Percentiles rank a stretch among this genome's conserved stretches.
These are phyloP conservation scores for Penicillium subrubescens DNA, from an alignment of 495 filamentous ascomycete genomes.

Conservation along the genomic window DNA sequence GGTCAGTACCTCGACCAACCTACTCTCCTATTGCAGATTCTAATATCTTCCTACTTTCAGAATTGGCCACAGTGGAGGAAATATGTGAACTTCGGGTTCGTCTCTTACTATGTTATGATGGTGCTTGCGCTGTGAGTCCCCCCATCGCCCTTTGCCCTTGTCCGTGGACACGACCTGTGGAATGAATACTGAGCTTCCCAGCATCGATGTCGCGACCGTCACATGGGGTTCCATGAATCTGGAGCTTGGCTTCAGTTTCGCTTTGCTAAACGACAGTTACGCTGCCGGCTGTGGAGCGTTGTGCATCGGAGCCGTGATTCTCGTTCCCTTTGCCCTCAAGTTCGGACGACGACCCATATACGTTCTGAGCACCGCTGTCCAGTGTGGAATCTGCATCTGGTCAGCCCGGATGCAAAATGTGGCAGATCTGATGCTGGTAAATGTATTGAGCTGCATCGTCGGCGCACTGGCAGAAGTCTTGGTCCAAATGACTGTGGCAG, in stretches of 20 bases:
- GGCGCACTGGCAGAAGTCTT: conserved; percentile 45
- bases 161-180: neutral
- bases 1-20: conserved; percentile 6
- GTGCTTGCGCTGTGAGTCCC: conserved; percentile 22
- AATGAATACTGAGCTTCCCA: neutral
- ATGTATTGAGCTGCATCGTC: conserved; percentile 37
- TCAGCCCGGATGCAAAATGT: conserved; percentile 38
- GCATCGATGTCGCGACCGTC: conserved; percentile 38
- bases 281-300: conserved; percentile 42
- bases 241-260: conserved; percentile 41
- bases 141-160: neutral
- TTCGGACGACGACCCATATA: conserved; percentile 49
- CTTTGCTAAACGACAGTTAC: conserved; percentile 41
- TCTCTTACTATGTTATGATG: conserved; percentile 28
- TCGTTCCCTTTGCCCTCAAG: conserved; percentile 49
- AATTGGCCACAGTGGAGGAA: conserved; percentile 29
- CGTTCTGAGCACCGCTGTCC: conserved; percentile 36
- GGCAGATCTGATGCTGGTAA: conserved; percentile 40
- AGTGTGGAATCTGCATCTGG: conserved; percentile 44
- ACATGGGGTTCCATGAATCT: conserved; percentile 43
- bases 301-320: conserved; percentile 39
- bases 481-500: conserved; percentile 50
- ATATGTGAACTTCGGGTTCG: conserved; percentile 25
- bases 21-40: neutral
- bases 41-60: neutral